phyloP scores from a whole-genome alignment of 169 alveolate genomes.

The Plasmodium fragile region DNA sequence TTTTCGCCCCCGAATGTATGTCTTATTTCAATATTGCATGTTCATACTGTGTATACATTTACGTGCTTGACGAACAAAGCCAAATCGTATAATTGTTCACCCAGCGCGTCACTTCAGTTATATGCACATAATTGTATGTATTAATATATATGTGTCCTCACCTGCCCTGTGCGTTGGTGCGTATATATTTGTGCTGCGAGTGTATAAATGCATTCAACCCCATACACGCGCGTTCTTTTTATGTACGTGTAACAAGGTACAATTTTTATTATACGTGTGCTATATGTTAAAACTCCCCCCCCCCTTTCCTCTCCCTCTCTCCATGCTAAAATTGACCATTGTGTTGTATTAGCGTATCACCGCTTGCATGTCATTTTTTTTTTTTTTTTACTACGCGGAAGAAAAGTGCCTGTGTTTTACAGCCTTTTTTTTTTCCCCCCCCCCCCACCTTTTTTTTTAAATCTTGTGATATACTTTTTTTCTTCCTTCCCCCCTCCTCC shows the following conservation, averaged over 20 bases:
- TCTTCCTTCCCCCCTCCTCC: background rate
- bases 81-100: conserved; percentile 20
- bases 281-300: background rate
- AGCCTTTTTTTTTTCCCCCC: background rate
- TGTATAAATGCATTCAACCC: background rate
- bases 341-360: background rate
- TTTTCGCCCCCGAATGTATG: background rate
- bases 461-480: background rate
- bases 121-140: conserved; percentile 17
- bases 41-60: conserved; percentile 25
- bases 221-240: background rate
- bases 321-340: background rate
- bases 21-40: conserved; percentile 22
- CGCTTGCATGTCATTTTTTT: background rate
- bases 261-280: background rate
- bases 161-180: background rate
- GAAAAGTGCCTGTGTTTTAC: background rate
- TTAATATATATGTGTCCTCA: conserved; percentile 2
- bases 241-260: background rate
- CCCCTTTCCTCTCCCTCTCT: background rate
- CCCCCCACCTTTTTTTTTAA: background rate
- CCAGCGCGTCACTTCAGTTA: background rate
- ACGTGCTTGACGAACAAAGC: conserved; percentile 2
- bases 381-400: background rate
- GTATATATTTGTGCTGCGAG: background rate